Base-by-base conservation (phyloP, 495 filamentous ascomycete genomes). In the Trichocladium uniseriatum region DNA sequence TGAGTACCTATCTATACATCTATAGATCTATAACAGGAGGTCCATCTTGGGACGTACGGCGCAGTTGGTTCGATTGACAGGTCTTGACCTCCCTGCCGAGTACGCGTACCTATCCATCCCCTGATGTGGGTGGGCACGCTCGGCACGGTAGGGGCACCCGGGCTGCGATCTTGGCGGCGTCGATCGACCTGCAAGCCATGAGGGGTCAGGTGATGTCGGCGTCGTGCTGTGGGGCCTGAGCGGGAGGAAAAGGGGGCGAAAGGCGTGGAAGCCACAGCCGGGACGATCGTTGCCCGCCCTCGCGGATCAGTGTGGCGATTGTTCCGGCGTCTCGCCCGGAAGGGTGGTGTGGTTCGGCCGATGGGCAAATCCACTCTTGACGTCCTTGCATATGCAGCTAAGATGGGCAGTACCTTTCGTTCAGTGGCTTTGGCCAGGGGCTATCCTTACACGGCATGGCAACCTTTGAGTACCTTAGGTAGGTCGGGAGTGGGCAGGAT, bases 291-390 rank as follows among this genome's bases (percentile, higher is more conserved):
- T 40, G 35, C 19, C 13, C 24, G 24, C 27, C 15, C 29, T 41
- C 24, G 22, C 52, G 52, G 52, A 55, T 48, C 43, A 45, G 27
- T 47, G 43, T 51, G 28, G 43, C 43, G 52, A 46, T 42, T 55
- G 31, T 51, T 55, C 52, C 52, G 52, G 35, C 19, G 46, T 32
- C 19, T 40, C 45, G 44, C 31, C 37, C 52, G 52, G 52, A 49
- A 54, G 14, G 42, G 14, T 54, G 46, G 42, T 19, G 41, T 49
- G 35, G 22, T 38, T 24, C 21, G 42, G 37, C 52, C 52, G 52
- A 51, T 38, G 27, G 37, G 43, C 22, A 50, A 43, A 41, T 45
- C 22, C 39, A 43, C 36, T 34, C 20, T 13, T 14, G 34, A 37
- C 35, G 19, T 19, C 28, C 20, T 45, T 54, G 38, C 43, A 37